Percentiles rank a stretch among this genome's conserved stretches.
These are phyloP conservation scores for Serpula lacrymans DNA, from an alignment of 768 basidiomycete genomes.

Conservation along the genomic window DNA sequence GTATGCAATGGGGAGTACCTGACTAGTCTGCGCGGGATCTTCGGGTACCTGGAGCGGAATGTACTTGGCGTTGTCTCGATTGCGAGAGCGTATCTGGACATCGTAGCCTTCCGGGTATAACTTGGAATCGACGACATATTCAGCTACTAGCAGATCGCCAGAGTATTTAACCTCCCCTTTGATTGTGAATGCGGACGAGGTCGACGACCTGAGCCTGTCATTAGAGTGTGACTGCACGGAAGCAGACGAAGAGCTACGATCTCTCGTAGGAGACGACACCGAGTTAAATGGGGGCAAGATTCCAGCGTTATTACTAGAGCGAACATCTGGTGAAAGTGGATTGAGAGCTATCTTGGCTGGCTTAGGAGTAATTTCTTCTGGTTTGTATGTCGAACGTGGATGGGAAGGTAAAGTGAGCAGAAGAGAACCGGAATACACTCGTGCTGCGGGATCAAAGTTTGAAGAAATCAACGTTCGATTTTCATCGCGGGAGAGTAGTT, in stretches of 20 bases:
- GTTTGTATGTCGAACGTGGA: slow-evolving; percentile 12
- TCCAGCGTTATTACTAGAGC: slow-evolving; percentile 8
- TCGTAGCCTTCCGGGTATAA: slow-evolving; percentile 76
- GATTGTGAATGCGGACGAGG: slow-evolving; percentile 55
- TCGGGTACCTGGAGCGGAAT: slow-evolving; percentile 30
- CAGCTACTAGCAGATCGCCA: slow-evolving; percentile 73
- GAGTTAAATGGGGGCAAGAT: slow-evolving; percentile 12
- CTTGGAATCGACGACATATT: slow-evolving; percentile 79
- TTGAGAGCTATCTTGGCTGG: slow-evolving; percentile 37
- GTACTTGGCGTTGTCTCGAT: slow-evolving; percentile 35
- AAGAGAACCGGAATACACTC: slow-evolving; percentile 49
- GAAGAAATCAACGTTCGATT: slow-evolving; percentile 53
- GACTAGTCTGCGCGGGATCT: background rate
- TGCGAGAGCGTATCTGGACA: slow-evolving; percentile 42
- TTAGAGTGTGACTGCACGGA: slow-evolving; percentile 30
- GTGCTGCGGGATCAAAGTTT: slow-evolving; percentile 47
- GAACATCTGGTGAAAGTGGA: slow-evolving; percentile 14
- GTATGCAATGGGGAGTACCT: slow-evolving; percentile 50
- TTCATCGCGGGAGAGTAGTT: slow-evolving; percentile 56
- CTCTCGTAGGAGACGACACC: slow-evolving; percentile 12
- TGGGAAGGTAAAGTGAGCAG: slow-evolving; percentile 35
- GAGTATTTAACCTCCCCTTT: slow-evolving; percentile 58
- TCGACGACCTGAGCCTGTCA: slow-evolving; percentile 31
- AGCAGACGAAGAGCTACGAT: slow-evolving; percentile 16
- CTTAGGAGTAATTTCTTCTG: slow-evolving; percentile 38